phyloP scores from a whole-genome alignment of 192 early-diverging fungal genomes.

The Dispira simplex region DNA sequence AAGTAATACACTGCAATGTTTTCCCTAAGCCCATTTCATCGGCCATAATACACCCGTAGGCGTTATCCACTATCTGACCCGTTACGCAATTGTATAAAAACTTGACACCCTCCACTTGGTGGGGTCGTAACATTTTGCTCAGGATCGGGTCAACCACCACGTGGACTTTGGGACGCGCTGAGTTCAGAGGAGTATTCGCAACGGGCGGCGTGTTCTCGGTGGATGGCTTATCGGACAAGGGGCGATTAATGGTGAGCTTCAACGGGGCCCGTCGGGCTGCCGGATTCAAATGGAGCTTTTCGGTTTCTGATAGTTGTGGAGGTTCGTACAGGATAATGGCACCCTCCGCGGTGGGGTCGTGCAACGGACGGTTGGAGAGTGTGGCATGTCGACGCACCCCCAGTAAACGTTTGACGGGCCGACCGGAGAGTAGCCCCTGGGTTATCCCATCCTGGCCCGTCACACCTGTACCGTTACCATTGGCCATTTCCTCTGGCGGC shows the following conservation, averaged over 20 bases:
- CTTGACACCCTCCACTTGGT: constrained; percentile 91
- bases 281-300: constrained; percentile 16
- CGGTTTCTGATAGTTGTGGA: constrained; percentile 31
- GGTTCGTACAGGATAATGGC: constrained; percentile 82
- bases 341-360: constrained; percentile 69
- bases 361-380: constrained; percentile 39
- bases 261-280: constrained; percentile 21
- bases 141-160: constrained; percentile 84
- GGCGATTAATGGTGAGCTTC: constrained; percentile 13
- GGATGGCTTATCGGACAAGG: constrained; percentile 11
- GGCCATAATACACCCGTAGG: constrained; percentile 96
- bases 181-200: too few relatives aligned
- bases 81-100: constrained; percentile 94
- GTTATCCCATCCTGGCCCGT: not conserved
- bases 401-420: constrained; percentile 18
- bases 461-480: not conserved
- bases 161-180: constrained; percentile 31
- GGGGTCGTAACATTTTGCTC: constrained; percentile 72
- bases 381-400: constrained; percentile 39
- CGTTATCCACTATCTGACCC: constrained; percentile 49
- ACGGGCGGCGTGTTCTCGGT: constrained; percentile 14
- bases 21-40: constrained; percentile 95
- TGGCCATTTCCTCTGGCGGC: not conserved
- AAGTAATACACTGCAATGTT: constrained; percentile 79
- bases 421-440: not conserved